Conservation (phyloP, 805 yeast genomes). For the Starmerella bombi region DNA sequence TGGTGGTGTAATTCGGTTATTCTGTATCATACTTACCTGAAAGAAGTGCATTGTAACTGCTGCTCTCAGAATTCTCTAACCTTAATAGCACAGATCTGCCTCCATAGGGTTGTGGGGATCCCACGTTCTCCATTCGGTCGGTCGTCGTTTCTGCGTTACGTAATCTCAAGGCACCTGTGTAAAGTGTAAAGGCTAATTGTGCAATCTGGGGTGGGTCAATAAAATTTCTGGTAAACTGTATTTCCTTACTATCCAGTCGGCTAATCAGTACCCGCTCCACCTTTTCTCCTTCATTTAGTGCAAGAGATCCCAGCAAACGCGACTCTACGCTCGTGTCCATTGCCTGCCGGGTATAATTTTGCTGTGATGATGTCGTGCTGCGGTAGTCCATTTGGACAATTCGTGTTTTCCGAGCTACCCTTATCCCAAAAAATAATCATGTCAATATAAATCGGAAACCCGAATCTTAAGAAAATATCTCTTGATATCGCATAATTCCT, state of each 20-base stretch:
- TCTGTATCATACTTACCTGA: conserved; percentile 17
- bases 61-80: background rate
- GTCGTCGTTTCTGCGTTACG: background rate
- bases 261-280: conserved; percentile 11
- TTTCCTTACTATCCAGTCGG: conserved; percentile 2
- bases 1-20: background rate
- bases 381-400: too few species aligned
- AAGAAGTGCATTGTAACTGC: conserved; percentile 7
- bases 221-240: conserved; percentile 15
- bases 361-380: background rate
- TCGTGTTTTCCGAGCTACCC: conserved; percentile 1
- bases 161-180: conserved; percentile 1
- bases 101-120: background rate
- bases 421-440: background rate
- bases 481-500: too few species aligned
- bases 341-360: background rate
- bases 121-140: background rate
- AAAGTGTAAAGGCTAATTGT: conserved; percentile 3
- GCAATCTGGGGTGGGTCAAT: conserved; percentile 20
- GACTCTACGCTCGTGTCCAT: conserved; percentile 1
- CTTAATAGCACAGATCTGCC: background rate
- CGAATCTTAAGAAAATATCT: too few species aligned
- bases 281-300: conserved; percentile 5
- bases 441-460: too few species aligned
- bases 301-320: conserved; percentile 15